phyloP scores from a whole-genome alignment of 805 yeast genomes.

The Ogataea saltuana region DNA sequence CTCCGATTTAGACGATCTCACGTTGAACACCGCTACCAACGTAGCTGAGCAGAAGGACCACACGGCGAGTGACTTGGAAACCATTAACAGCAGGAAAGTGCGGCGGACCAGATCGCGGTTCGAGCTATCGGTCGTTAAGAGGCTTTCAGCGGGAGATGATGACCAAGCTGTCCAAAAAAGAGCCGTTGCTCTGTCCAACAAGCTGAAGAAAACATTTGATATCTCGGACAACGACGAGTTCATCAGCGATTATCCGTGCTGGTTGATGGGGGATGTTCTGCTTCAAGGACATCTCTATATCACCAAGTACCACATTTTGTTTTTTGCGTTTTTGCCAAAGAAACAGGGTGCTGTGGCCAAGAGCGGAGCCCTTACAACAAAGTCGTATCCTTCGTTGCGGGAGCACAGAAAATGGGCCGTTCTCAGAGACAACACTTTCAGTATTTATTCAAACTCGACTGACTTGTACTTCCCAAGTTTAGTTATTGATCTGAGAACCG shows the following conservation, averaged over 20 bases:
- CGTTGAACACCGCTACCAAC: conserved; percentile 7
- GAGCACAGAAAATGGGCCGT: conserved; percentile 76
- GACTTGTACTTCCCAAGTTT: conserved; percentile 83
- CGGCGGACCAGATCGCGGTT: conserved; percentile 28
- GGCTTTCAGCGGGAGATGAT: conserved; percentile 25
- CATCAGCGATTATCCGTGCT: conserved; percentile 64
- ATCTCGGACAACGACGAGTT: conserved; percentile 58
- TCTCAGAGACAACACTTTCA: conserved; percentile 64
- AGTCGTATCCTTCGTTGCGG: conserved; percentile 38
- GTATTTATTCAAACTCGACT: conserved; percentile 67
- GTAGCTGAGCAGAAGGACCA: conserved; percentile 10
- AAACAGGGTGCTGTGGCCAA: conserved; percentile 43
- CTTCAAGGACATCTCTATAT: conserved; percentile 83
- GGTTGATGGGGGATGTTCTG: conserved; percentile 81
- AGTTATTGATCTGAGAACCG: conserved; percentile 69
- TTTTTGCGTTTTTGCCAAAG: conserved; percentile 77
- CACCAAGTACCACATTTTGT: conserved; percentile 63
- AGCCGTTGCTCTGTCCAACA: conserved; percentile 39
- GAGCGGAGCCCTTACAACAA: conserved; percentile 53
- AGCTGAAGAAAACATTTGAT: conserved; percentile 41
- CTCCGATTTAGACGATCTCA: conserved; percentile 9
- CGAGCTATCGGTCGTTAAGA: conserved; percentile 35
- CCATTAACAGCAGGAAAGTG: conserved; percentile 12
- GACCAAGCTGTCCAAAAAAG: conserved; percentile 26
- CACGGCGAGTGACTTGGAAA: conserved; percentile 4